Percentiles rank a stretch among this genome's conserved stretches.
phyloP scores from a whole-genome alignment of 2,329 filamentous ascomycete genomes.

The Trichophyton benhamiae region DNA sequence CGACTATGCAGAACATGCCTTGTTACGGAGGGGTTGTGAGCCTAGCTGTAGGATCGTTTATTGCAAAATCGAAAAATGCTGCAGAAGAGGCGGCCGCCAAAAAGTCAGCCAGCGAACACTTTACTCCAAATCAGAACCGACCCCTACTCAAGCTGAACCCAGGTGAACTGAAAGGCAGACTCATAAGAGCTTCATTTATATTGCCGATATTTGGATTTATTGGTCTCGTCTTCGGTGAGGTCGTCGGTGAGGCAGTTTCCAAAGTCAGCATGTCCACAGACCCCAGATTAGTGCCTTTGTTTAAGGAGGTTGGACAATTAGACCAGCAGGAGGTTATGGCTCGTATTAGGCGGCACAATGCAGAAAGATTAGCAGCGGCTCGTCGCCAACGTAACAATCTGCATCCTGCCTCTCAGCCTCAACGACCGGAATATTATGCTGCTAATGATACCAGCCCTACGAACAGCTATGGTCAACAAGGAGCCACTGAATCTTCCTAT shows the following conservation, averaged over 20 bases:
- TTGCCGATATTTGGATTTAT: background rate
- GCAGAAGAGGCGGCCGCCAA: background rate
- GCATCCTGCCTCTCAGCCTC: background rate
- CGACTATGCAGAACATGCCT: background rate
- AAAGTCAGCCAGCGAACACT: background rate
- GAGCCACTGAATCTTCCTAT: background rate
- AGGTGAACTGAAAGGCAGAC: background rate
- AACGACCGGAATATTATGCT: background rate
- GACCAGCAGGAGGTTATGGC: background rate
- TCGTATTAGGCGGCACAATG: background rate
- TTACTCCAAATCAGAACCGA: conserved; percentile 1
- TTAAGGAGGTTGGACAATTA: background rate
- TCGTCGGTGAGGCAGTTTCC: background rate
- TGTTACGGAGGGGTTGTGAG: conserved; percentile 5
- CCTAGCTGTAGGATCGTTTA: conserved; percentile 12
- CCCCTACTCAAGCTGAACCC: background rate
- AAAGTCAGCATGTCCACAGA: background rate
- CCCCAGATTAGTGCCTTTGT: conserved; percentile 6
- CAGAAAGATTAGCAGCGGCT: background rate
- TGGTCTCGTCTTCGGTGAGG: background rate
- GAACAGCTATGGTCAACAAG: background rate
- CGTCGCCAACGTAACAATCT: background rate
- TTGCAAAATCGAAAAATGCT: background rate
- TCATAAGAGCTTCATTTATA: background rate
- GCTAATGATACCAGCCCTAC: conserved; percentile 10